These are phyloP conservation scores for Trichosporon sp. DNA, from an alignment of 1,284 basidiomycete genomes.

Conservation along the genomic window DNA sequence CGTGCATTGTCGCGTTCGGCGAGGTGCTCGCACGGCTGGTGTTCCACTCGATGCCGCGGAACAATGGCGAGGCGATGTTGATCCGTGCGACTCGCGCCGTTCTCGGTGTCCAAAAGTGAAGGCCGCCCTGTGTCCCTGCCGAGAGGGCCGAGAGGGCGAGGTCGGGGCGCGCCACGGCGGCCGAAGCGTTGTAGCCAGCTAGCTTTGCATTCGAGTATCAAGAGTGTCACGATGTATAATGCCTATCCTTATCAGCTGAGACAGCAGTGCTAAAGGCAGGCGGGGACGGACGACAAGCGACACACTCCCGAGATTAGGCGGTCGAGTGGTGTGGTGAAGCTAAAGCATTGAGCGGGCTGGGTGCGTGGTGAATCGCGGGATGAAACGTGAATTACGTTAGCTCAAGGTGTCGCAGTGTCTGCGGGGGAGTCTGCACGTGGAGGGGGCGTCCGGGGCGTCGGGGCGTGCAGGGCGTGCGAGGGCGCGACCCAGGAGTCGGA, in stretches of 20 bases:
- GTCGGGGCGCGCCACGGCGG: neutral
- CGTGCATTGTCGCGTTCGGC: slow-evolving; percentile 64
- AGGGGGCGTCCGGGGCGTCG: neutral
- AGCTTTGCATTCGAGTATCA: neutral
- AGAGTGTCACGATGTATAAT: neutral
- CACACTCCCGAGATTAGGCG: neutral
- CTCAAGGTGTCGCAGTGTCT: neutral
- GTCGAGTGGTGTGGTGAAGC: neutral
- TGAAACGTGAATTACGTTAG: neutral
- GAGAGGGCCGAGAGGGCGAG: neutral
- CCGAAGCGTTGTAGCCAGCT: neutral
- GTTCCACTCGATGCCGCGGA: slow-evolving; percentile 48
- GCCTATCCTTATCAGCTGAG: neutral
- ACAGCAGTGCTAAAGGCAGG: too few species aligned
- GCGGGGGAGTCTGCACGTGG: neutral
- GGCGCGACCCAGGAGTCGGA: neutral
- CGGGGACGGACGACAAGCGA: neutral
- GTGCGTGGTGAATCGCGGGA: neutral
- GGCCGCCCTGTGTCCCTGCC: neutral
- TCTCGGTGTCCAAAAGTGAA: neutral
- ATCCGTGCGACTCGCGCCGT: neutral
- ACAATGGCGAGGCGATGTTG: neutral
- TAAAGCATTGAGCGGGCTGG: neutral
- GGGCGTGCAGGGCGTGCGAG: neutral
- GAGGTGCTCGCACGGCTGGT: slow-evolving; percentile 77